Evolutionary conservation across 1,284 basidiomycete genomes (phyloP).

Genomic region (Cryptococcus maquisensis): DNA sequence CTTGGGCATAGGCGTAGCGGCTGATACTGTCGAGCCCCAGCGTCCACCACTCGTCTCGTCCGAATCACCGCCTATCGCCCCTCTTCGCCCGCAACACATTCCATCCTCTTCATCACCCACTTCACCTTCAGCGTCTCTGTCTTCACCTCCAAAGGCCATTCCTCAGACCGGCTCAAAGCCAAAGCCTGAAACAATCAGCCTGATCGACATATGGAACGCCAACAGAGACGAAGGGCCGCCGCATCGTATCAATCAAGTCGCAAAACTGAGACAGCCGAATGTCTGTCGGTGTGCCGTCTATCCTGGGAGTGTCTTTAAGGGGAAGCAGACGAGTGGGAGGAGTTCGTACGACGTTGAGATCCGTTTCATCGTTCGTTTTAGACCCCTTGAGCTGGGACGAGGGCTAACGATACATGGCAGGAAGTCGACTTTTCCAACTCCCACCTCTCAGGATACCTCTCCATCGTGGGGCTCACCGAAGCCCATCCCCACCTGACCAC

Average conservation of each 20-base stretch:
- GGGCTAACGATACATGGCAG: constrained; percentile 49
- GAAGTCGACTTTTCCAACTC: constrained; percentile 77
- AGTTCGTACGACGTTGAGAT: constrained; percentile 81
- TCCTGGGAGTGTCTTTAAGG: constrained; percentile 70
- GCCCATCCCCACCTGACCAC: constrained; percentile 87
- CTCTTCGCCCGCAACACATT: not conserved
- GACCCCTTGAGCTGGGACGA: not conserved
- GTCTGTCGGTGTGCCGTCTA: constrained; percentile 75
- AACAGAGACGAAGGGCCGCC: constrained; percentile 8
- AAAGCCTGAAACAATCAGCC: not conserved
- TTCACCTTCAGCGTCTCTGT: constrained; percentile 1
- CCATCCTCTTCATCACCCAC: not conserved
- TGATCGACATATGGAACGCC: not conserved
- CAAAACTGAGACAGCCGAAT: constrained; percentile 63
- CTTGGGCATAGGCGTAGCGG: too few species aligned
- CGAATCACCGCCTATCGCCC: too few species aligned
- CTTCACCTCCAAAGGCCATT: constrained; percentile 24
- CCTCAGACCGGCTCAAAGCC: constrained; percentile 9
- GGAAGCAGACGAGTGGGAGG: constrained; percentile 76
- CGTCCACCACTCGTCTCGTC: too few species aligned
- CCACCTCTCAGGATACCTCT: constrained; percentile 78
- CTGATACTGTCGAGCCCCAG: too few species aligned
- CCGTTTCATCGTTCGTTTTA: constrained; percentile 65
- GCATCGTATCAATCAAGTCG: constrained; percentile 67
- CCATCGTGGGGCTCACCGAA: constrained; percentile 81